Conservation (phyloP, 1,284 basidiomycete genomes). For the Ceratobasidium sp. region DNA sequence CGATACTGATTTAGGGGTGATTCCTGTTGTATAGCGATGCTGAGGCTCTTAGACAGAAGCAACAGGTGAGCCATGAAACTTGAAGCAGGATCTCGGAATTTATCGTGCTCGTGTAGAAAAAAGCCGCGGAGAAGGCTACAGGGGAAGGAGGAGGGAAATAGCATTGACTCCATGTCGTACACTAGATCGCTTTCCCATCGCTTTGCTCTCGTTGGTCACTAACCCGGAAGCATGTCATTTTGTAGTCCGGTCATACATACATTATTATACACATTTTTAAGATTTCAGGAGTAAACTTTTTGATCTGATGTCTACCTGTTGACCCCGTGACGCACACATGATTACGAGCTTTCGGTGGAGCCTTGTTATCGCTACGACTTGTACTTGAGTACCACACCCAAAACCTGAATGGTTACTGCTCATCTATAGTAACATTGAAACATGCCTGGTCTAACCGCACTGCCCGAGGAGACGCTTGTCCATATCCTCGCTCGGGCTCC, state of each 20-base stretch:
- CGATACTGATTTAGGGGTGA: not conserved
- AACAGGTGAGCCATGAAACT: conserved; percentile 59
- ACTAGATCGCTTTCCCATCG: conserved; percentile 5
- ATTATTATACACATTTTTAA: too few species aligned
- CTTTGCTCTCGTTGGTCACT: not conserved
- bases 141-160: conserved; percentile 18
- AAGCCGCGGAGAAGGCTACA: conserved; percentile 32
- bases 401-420: too few species aligned
- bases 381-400: too few species aligned
- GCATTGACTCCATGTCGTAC: not conserved
- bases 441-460: not conserved
- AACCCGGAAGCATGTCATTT: too few species aligned
- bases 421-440: not conserved
- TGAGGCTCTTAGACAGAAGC: conserved; percentile 72
- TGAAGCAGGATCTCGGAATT: not conserved
- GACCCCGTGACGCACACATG: too few species aligned
- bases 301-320: too few species aligned
- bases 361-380: too few species aligned
- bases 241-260: too few species aligned
- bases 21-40: conserved; percentile 62
- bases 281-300: too few species aligned
- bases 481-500: not conserved
- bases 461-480: conserved; percentile 6
- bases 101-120: conserved; percentile 14
- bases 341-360: too few species aligned